A percentile compares a stretch with the other conserved stretches of the same genome.
Conservation (phyloP, 768 basidiomycete species). For the Strobilomyces confusus region DNA sequence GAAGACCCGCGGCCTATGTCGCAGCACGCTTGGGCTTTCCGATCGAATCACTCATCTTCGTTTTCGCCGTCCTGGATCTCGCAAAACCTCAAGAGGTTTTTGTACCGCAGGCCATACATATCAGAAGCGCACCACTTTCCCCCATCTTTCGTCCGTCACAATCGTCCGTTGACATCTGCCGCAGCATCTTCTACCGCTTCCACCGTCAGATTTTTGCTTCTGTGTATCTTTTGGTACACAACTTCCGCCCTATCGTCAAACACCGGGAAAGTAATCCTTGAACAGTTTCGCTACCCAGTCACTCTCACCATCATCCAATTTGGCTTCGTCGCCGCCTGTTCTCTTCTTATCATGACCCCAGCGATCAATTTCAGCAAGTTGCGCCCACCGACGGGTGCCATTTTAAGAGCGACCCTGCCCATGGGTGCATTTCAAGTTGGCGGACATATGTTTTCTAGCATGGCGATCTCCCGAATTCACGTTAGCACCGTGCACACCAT, state of each 20-base stretch:
- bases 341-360: conserved; percentile 80
- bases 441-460: conserved; percentile 96
- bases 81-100: conserved; percentile 14
- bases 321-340: conserved; percentile 87
- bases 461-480: conserved; percentile 94
- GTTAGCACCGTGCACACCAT: conserved; percentile 99
- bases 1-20: conserved; percentile 9
- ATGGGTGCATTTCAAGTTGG: conserved; percentile 99
- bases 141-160: conserved; percentile 26
- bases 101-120: conserved; percentile 16
- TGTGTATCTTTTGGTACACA: conserved; percentile 91
- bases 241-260: conserved; percentile 93
- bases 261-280: conserved; percentile 94
- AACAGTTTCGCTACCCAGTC: conserved; percentile 88
- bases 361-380: conserved; percentile 61
- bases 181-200: conserved; percentile 21
- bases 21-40: conserved; percentile 7
- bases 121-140: conserved; percentile 15
- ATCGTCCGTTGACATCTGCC: conserved; percentile 16
- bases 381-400: conserved; percentile 65
- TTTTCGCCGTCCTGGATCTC: conserved; percentile 10
- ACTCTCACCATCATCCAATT: conserved; percentile 98
- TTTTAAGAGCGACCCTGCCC: conserved; percentile 76
- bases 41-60: conserved; percentile 1
- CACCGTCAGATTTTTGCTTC: conserved; percentile 59